Base-by-base conservation (phyloP, 345 rosid species). In the Nasturtium officinale region DNA sequence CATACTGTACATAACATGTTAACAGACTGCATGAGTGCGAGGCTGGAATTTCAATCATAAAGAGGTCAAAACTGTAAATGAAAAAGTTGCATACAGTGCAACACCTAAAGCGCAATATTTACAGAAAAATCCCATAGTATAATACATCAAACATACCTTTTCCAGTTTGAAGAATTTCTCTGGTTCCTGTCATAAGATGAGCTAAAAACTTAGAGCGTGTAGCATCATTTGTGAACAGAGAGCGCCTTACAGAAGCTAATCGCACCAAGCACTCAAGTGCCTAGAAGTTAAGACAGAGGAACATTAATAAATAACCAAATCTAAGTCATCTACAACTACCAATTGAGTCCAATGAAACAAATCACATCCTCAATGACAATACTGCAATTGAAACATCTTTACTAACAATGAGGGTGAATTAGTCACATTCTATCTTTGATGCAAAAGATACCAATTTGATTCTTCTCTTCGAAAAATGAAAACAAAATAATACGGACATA, bases 261-360 rank as follows among this genome's bases (percentile, higher is more conserved):
- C 99, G 89, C 62, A 96, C 99, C 89, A 96, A 85, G 85, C 99
- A 92, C 82, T 96, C 99, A 81, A 96, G 78, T 56, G 99, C 99
- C 99, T 96, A 71, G 46, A 75, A 75, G 55, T 52, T 76, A 51
- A 54, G 60, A 46, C 69, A 69, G 30, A 55, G 68, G 53, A 70
- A 26, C 61, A 71, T 65, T 56, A 65, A 60, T 15, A 53, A 16
- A 59, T 18, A 18, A 35, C 26, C 45, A 32, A 59, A 6, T 42
- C n/a, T 18, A 42, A 63, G 45, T 50, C 26, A 73, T 32, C 46
- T 67, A 48, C 21, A 71, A 16, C 52, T 53, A 69, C 28, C 64
- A 38, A 72, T 40, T 28, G 11, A 21, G 56, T 30, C 62, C n/a
- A 40, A 23, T 2, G 25, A 23, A 23, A 23, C 2, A 23, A 23